Evolutionary conservation across 164 flowering plant species (phyloP).

Genomic region (Nelumbo lutea): DNA sequence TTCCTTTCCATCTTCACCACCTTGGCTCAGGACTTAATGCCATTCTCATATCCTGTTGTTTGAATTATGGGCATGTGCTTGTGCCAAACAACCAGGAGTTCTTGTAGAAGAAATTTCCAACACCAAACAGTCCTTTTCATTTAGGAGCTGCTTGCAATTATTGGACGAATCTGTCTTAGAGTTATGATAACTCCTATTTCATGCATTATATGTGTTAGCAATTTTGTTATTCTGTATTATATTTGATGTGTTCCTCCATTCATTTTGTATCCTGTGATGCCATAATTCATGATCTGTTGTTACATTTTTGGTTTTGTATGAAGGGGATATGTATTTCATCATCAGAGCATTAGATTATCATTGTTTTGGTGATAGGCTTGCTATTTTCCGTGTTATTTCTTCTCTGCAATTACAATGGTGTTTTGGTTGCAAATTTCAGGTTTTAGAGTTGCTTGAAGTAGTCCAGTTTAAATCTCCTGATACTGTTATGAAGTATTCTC

Average conservation of each 20-base stretch:
- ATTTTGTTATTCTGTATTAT: neutral
- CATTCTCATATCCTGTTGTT: too few species aligned
- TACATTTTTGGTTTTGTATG: too few species aligned
- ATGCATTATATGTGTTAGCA: neutral
- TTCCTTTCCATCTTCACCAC: too few species aligned
- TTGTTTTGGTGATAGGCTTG: too few species aligned
- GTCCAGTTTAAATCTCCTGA: constrained; percentile 83
- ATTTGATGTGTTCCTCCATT: neutral
- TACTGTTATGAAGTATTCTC: constrained; percentile 52
- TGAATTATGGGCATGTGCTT: too few species aligned
- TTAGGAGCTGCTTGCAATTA: neutral
- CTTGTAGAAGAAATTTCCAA: too few species aligned
- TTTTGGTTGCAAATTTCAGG: constrained; percentile 37
- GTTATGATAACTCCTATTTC: neutral
- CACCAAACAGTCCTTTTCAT: neutral
- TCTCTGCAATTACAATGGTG: neutral
- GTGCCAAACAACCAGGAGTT: too few species aligned
- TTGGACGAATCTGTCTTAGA: neutral
- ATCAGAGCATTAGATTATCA: too few species aligned
- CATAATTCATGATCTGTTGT: too few species aligned
- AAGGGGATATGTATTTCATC: too few species aligned
- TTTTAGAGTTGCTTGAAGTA: constrained; percentile 82
- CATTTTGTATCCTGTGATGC: neutral
- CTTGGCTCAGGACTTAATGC: too few species aligned
- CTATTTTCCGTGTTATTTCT: neutral